Conservation (phyloP, 306 rosid genomes). For the Fragaria nilgerrensis region DNA sequence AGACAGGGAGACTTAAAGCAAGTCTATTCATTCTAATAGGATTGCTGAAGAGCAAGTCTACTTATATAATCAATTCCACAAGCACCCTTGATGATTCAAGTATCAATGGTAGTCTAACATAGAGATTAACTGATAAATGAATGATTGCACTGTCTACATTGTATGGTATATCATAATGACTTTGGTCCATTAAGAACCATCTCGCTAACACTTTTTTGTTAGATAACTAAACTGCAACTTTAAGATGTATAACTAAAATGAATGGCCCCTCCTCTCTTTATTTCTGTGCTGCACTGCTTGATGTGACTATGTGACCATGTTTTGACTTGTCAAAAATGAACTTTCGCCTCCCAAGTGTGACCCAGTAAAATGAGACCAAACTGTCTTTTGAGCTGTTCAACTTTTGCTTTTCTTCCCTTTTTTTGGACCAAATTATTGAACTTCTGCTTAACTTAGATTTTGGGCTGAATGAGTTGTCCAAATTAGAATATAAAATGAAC, state of each 20-base stretch:
- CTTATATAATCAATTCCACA: slow-evolving; percentile 23
- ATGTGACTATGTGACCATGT: slow-evolving; percentile 8
- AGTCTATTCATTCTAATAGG: slow-evolving; percentile 28
- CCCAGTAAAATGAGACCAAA: slow-evolving; percentile 27
- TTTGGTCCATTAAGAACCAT: not conserved
- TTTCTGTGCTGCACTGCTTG: slow-evolving; percentile 11
- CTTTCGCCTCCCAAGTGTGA: slow-evolving; percentile 26
- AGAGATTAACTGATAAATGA: not conserved
- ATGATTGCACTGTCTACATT: slow-evolving; percentile 6
- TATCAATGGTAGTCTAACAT: slow-evolving; percentile 14
- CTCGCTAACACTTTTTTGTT: not conserved
- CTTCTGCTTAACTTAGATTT: slow-evolving; percentile 12
- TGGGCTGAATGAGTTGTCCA: slow-evolving; percentile 31
- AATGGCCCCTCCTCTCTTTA: slow-evolving; percentile 1
- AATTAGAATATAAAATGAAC: slow-evolving; percentile 10
- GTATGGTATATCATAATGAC: slow-evolving; percentile 3
- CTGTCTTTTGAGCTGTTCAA: slow-evolving; percentile 43
- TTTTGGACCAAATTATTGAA: not conserved
- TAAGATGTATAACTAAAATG: not conserved
- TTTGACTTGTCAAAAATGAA: slow-evolving; percentile 22
- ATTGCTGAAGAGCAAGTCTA: slow-evolving; percentile 31
- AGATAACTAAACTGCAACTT: not conserved
- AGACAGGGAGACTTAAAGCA: slow-evolving; percentile 15
- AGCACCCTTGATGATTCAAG: slow-evolving; percentile 40
- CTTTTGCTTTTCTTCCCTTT: not conserved